These are phyloP conservation scores for Coemansia sp. DNA, from an alignment of 192 early-diverging fungal genomes.

Conservation along the genomic window DNA sequence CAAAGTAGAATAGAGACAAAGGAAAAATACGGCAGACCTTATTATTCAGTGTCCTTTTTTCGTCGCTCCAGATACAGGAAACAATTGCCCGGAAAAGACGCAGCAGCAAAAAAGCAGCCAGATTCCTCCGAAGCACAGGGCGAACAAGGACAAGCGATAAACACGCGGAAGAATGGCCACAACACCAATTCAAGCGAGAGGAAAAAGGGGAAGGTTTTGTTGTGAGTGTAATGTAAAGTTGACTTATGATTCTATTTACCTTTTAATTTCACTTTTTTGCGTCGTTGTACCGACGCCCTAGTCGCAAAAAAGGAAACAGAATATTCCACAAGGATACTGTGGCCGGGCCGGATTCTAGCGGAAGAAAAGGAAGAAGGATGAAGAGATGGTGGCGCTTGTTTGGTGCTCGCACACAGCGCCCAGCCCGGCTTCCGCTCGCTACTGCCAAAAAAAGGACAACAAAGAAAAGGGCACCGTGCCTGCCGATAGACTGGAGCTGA, in stretches of 20 bases:
- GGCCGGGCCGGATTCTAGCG: background rate
- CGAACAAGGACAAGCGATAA: background rate
- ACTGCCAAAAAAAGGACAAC: background rate
- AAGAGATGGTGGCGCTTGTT: background rate
- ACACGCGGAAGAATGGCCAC: background rate
- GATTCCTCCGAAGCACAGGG: conserved; percentile 1
- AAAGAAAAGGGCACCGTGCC: background rate
- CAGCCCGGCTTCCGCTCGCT: background rate
- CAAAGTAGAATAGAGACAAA: background rate
- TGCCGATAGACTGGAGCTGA: background rate
- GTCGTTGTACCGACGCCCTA: background rate
- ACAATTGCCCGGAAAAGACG: background rate
- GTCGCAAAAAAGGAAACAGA: background rate
- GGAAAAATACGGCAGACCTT: background rate
- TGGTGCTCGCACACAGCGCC: background rate
- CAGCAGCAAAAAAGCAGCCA: background rate
- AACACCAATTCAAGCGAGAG: background rate
- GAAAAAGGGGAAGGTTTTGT: background rate
- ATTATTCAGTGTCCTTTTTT: background rate
- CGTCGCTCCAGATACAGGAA: background rate
- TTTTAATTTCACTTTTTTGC: background rate
- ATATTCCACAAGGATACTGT: background rate
- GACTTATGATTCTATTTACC: background rate
- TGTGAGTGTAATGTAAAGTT: background rate
- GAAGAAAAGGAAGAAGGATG: background rate